A percentile compares a stretch with the other conserved stretches of the same genome.
These are phyloP conservation scores for Pilobolus umbonatus DNA, from an alignment of 192 early-diverging fungal genomes.

Conservation along the genomic window DNA sequence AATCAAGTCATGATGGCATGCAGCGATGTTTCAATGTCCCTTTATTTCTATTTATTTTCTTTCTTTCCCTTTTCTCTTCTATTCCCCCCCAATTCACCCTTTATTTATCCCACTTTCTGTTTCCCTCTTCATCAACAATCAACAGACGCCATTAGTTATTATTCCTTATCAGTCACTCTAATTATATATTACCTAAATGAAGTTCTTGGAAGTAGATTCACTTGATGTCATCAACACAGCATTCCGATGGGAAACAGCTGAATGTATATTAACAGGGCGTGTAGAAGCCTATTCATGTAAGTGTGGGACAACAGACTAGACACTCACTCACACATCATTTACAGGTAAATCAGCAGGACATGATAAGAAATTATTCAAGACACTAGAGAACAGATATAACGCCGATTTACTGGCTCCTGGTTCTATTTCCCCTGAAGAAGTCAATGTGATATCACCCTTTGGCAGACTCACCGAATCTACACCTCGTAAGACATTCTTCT, in stretches of 20 bases:
- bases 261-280: constrained; percentile 77
- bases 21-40: not conserved
- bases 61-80: not conserved
- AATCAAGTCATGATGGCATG: not conserved
- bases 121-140: too few species aligned
- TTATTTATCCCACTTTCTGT: too few species aligned
- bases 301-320: constrained; percentile 23
- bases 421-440: constrained; percentile 61
- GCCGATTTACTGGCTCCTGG: constrained; percentile 56
- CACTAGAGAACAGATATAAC: constrained; percentile 81
- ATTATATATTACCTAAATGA: constrained; percentile 16
- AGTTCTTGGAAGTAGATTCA: constrained; percentile 33
- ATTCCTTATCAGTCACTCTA: too few species aligned
- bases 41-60: not conserved
- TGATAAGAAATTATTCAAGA: constrained; percentile 89
- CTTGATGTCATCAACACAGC: constrained; percentile 84
- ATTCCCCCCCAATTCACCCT: not conserved
- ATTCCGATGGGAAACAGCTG: constrained; percentile 80
- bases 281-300: constrained; percentile 95
- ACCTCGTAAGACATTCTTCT: constrained; percentile 86
- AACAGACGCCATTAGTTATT: too few species aligned
- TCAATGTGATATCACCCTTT: constrained; percentile 75
- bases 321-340: not conserved
- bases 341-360: constrained; percentile 88
- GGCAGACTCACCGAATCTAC: constrained; percentile 84